Evolutionary conservation across 305 asterid species (phyloP), one percentile per base, ranked within the genome.

Genomic region (Striga hermonthica): DNA sequence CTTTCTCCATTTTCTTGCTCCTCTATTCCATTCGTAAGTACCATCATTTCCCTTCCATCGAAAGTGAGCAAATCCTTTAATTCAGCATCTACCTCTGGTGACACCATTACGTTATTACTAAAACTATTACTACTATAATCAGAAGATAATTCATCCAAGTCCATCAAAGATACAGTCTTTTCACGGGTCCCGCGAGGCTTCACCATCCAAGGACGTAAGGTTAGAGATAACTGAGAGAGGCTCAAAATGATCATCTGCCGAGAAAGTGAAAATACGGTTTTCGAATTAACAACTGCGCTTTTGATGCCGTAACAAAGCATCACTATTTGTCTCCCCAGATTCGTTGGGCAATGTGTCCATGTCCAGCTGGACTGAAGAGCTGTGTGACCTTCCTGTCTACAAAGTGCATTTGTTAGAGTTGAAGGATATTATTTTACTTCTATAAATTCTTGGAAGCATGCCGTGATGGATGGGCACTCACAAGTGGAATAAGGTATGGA

Each of bases 351-450:
- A 69, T 10, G 84, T 63, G 78, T 91, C 97, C 86, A 88, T 79
- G 95, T 88, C 95, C 65, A 78, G 79, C 61, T 68, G 90, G 57
- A 15, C 45, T 58, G 79, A 75, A 6, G 86, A 58, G 39, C 74
- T n/a, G 57, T 72, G 90, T 10, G 4, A 70, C 87, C 86, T 78
- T 77, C 94, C 98, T 86, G 98, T 81, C 96, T 91, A 91, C 70
- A 87, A 63, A 80, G 67, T 72, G 31, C 31, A 73, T 72, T 54
- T 65, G 78, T 86, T 67, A 80, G 82, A 70, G 7, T 22, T 22
- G 31, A 61, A 60, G 59, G 72, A 72, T 64, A 72, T 45, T 54
- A 7, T 55, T 7, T 16, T 35, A 4, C 16, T 31, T n/a, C n/a
- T 35, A 4, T 64, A 31, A 7, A 59, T 52, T 62, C 37, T 13